Evolutionary conservation across 2,329 filamentous ascomycete genomes (phyloP), one percentile per base, ranked within the genome.

Genomic region (Xylariomycetidae sp.): DNA sequence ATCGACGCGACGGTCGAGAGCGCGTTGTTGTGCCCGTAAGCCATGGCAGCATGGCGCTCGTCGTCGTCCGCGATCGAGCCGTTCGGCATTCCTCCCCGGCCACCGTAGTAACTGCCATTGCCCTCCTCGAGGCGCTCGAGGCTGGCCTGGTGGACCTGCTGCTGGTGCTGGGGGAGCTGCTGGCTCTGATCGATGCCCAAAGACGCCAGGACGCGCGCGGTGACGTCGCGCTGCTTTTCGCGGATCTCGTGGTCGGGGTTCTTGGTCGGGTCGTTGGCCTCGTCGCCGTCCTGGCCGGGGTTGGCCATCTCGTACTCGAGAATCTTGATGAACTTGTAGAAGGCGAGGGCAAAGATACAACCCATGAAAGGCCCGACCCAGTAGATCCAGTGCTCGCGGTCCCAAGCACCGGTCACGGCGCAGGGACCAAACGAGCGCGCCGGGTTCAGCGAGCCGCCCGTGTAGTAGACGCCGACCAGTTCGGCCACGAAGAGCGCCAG

Each of bases 401-500:
- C 58, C 29, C 61, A 64, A 19, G 38, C 35, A 9, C 46, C 52
- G 4, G 59, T 53, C 4, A 62, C 52, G 16, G 59, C 58, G 17
- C 61, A 62, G 5, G 42, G 42, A 0, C 63, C 61, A 25, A 65
- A 53, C 20, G 54, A 60, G 18, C 63, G 56, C 5, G 58, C 61
- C 12, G 61, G 61, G 39, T 65, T 66, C 17, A 65, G 48, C 0
- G 54, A 59, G 17, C 56, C 60, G 20, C 56, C 53, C 4, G 62
- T 64, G 25, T 58, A 62, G 35, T 54, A 59, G 8, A 63, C 53
- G 5, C 60, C 67, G 6, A 60, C 59, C 37, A 71, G 35, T 43
- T 54, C 31, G 13, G 47, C 51, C 19, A 81, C 64, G 49, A 81
- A 81, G 19, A 82, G 63, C 0, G 75, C 60, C 2, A 80, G 52